phyloP scores from a whole-genome alignment of 345 rosid genomes.

The Dimocarpus longan region DNA sequence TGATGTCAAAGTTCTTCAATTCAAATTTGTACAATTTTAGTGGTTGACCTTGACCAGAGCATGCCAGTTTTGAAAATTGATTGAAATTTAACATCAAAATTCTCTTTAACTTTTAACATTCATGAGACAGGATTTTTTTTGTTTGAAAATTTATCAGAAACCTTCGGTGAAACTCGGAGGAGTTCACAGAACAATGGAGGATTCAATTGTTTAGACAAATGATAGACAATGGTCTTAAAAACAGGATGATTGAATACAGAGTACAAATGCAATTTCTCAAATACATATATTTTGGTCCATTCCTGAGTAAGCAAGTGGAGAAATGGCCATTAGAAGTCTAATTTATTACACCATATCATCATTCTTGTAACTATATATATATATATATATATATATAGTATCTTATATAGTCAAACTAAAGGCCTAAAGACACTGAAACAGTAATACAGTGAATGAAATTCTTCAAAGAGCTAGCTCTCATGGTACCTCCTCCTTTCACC shows the following conservation, averaged over 20 bases:
- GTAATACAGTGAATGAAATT: neutral
- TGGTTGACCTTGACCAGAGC: too few species aligned
- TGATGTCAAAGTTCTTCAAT: neutral
- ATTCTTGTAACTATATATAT: too few species aligned
- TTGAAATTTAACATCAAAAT: too few species aligned
- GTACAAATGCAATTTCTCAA: too few species aligned
- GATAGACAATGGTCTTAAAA: too few species aligned
- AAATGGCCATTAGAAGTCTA: neutral
- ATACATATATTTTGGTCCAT: too few species aligned
- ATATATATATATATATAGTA: too few species aligned
- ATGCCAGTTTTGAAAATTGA: neutral
- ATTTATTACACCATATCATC: neutral
- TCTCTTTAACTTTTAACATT: too few species aligned
- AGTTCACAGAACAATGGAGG: too few species aligned
- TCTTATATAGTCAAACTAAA: neutral
- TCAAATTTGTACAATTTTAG: neutral
- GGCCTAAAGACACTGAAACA: neutral
- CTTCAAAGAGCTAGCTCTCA: neutral
- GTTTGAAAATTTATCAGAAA: neutral
- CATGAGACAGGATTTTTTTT: too few species aligned
- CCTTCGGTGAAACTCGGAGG: neutral
- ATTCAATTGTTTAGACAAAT: too few species aligned
- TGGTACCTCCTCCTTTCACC: slow-evolving; percentile 17
- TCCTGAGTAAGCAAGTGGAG: neutral
- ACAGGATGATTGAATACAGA: too few species aligned